These are phyloP conservation scores for Aspergillus sp. DNA, from an alignment of 2,329 filamentous ascomycete genomes.

Conservation along the genomic window DNA sequence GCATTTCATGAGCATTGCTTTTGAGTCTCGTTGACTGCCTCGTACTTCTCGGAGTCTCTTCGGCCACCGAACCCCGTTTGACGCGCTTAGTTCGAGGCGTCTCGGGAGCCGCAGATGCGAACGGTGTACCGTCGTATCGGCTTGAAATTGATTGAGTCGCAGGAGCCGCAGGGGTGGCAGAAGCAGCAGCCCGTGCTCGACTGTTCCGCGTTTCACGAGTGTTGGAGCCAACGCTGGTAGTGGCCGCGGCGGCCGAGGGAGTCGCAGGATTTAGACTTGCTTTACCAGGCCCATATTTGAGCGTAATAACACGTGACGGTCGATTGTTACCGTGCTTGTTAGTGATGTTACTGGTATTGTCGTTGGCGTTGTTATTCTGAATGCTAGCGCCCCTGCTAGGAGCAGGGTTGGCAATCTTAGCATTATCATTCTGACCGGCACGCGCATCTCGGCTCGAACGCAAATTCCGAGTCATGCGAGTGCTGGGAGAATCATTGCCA, in stretches of 20 bases:
- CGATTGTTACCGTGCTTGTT: conserved; percentile 15
- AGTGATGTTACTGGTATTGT: neutral
- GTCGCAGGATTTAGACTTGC: conserved; percentile 12
- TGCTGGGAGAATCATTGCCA: conserved; percentile 15
- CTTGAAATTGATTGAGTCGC: conserved; percentile 5
- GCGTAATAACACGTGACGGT: conserved; percentile 24
- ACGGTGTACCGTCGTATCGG: conserved; percentile 18
- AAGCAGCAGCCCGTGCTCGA: conserved; percentile 20
- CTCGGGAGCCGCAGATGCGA: conserved; percentile 20
- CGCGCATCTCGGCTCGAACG: conserved; percentile 25
- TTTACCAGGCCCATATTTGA: conserved; percentile 19
- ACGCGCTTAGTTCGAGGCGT: conserved; percentile 34
- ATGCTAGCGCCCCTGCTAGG: conserved; percentile 8
- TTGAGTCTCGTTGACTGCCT: conserved; percentile 37
- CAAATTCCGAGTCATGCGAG: conserved; percentile 24
- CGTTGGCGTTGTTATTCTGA: conserved; percentile 12
- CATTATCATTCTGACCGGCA: conserved; percentile 19
- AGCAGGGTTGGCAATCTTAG: conserved; percentile 7
- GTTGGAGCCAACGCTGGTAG: conserved; percentile 2
- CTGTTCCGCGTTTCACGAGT: conserved; percentile 26
- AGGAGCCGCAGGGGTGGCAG: neutral
- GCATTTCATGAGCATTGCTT: conserved; percentile 20
- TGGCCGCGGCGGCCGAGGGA: conserved; percentile 3
- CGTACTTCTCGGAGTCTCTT: conserved; percentile 35
- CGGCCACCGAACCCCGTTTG: conserved; percentile 28